Conservation (phyloP, 805 yeast genomes). For the Pichia exigua region DNA sequence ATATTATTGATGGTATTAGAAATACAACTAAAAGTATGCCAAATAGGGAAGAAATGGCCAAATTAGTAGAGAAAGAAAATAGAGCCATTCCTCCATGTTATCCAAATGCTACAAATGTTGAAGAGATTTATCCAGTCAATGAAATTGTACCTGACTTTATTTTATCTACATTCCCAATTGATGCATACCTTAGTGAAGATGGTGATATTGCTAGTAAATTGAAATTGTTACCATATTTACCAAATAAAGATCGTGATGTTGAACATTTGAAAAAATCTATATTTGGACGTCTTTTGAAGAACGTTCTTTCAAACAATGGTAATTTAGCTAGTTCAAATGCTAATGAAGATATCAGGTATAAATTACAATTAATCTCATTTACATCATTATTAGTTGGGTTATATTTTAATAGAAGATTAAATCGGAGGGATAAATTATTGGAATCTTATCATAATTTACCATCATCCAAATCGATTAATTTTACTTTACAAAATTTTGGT, state of each 20-base stretch:
- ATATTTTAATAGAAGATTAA: slow-evolving; percentile 62
- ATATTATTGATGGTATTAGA: slow-evolving; percentile 74
- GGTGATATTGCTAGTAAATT: slow-evolving; percentile 29
- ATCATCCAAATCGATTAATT: slow-evolving; percentile 64
- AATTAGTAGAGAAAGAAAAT: slow-evolving; percentile 47
- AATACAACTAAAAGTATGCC: slow-evolving; percentile 68
- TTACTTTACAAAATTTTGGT: slow-evolving; percentile 65
- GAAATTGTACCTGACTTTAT: slow-evolving; percentile 65
- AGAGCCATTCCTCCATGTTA: slow-evolving; percentile 81
- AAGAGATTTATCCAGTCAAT: slow-evolving; percentile 70
- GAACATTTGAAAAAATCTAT: slow-evolving; percentile 29
- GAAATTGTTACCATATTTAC: slow-evolving; percentile 6
- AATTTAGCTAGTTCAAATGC: not conserved
- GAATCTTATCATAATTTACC: slow-evolving; percentile 68
- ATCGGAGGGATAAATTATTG: slow-evolving; percentile 49
- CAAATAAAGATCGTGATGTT: slow-evolving; percentile 2
- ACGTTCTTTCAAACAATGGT: too few species aligned
- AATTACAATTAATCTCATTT: slow-evolving; percentile 67
- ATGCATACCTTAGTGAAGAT: slow-evolving; percentile 47
- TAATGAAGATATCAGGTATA: slow-evolving; percentile 30
- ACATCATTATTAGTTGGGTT: slow-evolving; percentile 75
- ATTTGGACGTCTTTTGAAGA: slow-evolving; percentile 1
- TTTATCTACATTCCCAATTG: slow-evolving; percentile 55
- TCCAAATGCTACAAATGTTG: slow-evolving; percentile 72
- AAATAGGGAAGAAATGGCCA: slow-evolving; percentile 52